A percentile compares a stretch with the other conserved stretches of the same genome.
These are phyloP conservation scores for Melaleuca alternifolia DNA, from an alignment of 345 rosid species.

Conservation along the genomic window DNA sequence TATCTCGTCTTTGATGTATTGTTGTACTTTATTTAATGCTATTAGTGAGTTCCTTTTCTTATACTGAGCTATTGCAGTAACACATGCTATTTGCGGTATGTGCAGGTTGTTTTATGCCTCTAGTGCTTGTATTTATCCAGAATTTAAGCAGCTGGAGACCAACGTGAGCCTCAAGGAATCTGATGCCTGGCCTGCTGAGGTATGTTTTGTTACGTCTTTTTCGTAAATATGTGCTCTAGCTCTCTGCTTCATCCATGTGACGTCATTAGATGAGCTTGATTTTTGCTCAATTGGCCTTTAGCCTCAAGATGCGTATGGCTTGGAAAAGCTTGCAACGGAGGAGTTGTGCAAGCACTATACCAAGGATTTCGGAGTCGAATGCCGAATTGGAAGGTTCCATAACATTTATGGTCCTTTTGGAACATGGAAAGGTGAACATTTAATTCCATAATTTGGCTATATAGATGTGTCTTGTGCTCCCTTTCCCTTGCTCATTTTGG, in stretches of 20 bases:
- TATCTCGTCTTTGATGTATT: not conserved
- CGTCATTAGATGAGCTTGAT: not conserved
- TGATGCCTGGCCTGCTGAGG: conserved; percentile 99
- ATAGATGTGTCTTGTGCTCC: not conserved
- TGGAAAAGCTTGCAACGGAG: conserved; percentile 98
- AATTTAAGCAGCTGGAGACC: conserved; percentile 95
- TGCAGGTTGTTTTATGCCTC: conserved; percentile 96
- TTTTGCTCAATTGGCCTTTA: conserved; percentile 10
- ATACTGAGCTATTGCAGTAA: not conserved
- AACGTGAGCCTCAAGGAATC: conserved; percentile 98
- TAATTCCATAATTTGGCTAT: not conserved
- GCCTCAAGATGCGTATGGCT: conserved; percentile 99
- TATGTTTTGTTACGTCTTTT: conserved; percentile 15
- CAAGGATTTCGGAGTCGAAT: conserved; percentile 89
- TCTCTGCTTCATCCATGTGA: not conserved
- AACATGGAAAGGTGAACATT: conserved; percentile 79
- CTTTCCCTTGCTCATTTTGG: not conserved
- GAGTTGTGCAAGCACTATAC: conserved; percentile 97
- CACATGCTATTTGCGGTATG: not conserved
- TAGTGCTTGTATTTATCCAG: conserved; percentile 98
- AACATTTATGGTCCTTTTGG: conserved; percentile 99
- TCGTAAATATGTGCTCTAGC: not conserved
- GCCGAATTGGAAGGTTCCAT: conserved; percentile 93
- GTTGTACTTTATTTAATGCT: not conserved
- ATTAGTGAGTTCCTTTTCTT: not conserved